Evolutionary conservation across 768 basidiomycete species (phyloP).

Genomic region (Dacryopinax primogenitus): DNA sequence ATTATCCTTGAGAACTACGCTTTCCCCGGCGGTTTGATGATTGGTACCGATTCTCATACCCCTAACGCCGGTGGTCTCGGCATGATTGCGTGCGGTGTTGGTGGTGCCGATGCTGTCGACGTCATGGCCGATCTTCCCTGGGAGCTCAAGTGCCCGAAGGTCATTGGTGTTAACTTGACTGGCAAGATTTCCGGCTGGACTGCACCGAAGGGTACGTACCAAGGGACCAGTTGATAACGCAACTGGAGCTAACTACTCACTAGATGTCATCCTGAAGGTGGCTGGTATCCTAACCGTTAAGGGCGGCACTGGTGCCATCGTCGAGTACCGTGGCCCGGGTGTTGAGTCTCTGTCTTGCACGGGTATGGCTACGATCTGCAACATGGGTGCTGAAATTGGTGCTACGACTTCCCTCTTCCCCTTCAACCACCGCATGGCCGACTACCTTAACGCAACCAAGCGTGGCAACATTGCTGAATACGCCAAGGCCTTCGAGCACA

Average conservation of each 20-base stretch:
- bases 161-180: conserved; percentile 91
- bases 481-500: conserved; percentile 77
- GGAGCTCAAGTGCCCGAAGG: conserved; percentile 99
- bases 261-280: conserved; percentile 97
- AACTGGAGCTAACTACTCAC: background rate
- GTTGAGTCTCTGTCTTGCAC: conserved; percentile 94
- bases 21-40: conserved; percentile 98
- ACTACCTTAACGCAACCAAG: conserved; percentile 91
- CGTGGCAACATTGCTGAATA: conserved; percentile 78
- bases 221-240: background rate
- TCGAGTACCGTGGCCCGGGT: conserved; percentile 92
- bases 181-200: conserved; percentile 97
- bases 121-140: conserved; percentile 97
- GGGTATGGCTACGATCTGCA: conserved; percentile 99
- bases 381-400: conserved; percentile 99
- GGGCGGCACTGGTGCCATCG: conserved; percentile 97
- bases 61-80: conserved; percentile 99
- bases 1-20: conserved; percentile 99
- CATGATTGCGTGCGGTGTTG: conserved; percentile 98
- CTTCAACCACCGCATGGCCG: conserved; percentile 87
- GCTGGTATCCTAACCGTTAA: conserved; percentile 98
- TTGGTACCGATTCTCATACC: conserved; percentile 98
- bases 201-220: conserved; percentile 70
- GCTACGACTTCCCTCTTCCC: conserved; percentile 99
- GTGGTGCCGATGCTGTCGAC: conserved; percentile 97